A percentile compares a stretch with the other conserved stretches of the same genome.
Conservation (phyloP, 1,139 yeast species). For the Saccharomyces pastorianus region DNA sequence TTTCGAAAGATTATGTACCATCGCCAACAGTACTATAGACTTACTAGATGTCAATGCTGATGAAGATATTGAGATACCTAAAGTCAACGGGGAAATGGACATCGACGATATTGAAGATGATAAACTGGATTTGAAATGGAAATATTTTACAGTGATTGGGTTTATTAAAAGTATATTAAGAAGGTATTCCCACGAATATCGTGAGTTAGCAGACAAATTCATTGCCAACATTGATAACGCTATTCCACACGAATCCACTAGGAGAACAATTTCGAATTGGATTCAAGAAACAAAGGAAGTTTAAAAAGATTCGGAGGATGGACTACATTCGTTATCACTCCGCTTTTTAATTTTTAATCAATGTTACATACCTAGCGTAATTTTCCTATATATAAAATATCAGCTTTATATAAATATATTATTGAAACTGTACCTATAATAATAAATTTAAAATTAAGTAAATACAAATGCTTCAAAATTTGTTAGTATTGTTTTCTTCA, state of each 20-base stretch:
- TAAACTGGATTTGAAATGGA: conserved; percentile 33
- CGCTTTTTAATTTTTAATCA: not conserved
- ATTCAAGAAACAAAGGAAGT: conserved; percentile 30
- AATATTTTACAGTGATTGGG: conserved; percentile 32
- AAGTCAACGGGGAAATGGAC: conserved; percentile 21
- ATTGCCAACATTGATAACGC: conserved; percentile 18
- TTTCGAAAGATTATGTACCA: conserved; percentile 34
- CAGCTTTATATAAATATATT: not conserved
- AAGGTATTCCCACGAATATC: conserved; percentile 33
- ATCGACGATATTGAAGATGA: conserved; percentile 7
- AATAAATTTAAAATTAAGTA: not conserved
- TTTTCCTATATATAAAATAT: not conserved
- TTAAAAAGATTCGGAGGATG: conserved; percentile 6
- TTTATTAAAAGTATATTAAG: conserved; percentile 35
- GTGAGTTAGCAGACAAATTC: conserved; percentile 21
- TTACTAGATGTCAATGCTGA: conserved; percentile 25
- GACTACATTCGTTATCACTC: not conserved
- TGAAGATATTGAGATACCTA: conserved; percentile 27
- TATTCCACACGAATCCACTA: conserved; percentile 29
- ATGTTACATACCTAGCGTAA: not conserved
- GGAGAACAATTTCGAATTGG: conserved; percentile 28
- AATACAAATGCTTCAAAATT: not conserved
- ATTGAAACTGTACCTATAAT: not conserved
- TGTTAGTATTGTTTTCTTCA: not conserved
- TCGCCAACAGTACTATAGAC: conserved; percentile 33